Conservation (phyloP, 225 moss, liverwort and hornwort genomes). For the Marchantia paleacea region DNA sequence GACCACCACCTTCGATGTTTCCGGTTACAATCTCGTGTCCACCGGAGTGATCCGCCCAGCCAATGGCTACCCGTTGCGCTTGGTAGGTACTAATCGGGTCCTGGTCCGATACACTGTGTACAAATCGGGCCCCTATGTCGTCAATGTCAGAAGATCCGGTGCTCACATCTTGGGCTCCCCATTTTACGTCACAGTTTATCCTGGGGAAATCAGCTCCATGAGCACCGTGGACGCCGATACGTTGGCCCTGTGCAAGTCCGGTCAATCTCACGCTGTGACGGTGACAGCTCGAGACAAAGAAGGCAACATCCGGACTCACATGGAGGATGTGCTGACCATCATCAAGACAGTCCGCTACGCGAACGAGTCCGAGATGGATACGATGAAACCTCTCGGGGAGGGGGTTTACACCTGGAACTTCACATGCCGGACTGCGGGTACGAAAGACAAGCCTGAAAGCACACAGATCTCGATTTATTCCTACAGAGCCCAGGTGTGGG, state of each 20-base stretch:
- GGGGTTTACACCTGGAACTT: conserved; percentile 50
- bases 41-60: conserved; percentile 39
- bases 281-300: conserved; percentile 42
- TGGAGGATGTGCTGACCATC: conserved; percentile 42
- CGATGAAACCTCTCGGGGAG: conserved; percentile 41
- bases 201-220: conserved; percentile 36
- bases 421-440: conserved; percentile 29
- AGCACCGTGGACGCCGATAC: conserved; percentile 43
- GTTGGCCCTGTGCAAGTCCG: conserved; percentile 35
- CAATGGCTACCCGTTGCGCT: conserved; percentile 31
- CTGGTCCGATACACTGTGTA: conserved; percentile 42
- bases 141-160: conserved; percentile 29
- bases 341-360: conserved; percentile 39
- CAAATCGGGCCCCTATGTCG: conserved; percentile 34
- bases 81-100: conserved; percentile 30
- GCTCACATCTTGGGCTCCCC: conserved; percentile 42
- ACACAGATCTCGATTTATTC: conserved; percentile 10
- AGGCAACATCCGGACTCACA: conserved; percentile 35
- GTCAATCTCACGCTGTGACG: conserved; percentile 38
- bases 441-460: neutral
- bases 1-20: conserved; percentile 40
- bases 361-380: conserved; percentile 29
- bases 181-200: conserved; percentile 36
- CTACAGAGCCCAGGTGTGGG: conserved; percentile 8
- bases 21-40: conserved; percentile 46